Conservation (phyloP, 139 green algal genomes). For the Micromonas commoda region DNA sequence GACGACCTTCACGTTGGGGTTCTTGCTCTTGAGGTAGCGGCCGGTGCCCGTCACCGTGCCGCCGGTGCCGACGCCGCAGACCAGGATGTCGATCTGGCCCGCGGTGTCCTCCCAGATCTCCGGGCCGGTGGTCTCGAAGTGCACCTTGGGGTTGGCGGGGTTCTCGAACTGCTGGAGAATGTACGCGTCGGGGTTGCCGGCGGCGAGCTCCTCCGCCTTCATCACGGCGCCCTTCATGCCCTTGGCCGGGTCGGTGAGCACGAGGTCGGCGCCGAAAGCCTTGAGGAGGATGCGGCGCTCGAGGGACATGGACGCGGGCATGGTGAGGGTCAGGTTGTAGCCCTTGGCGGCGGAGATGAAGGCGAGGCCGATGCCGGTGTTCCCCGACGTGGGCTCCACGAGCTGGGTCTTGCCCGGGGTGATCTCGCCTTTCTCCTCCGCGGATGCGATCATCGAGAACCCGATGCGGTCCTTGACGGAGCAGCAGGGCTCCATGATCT, state of each 20-base stretch:
- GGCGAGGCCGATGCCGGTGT: slow-evolving; percentile 93
- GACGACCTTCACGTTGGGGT: slow-evolving; percentile 72
- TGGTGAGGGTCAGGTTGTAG: slow-evolving; percentile 96
- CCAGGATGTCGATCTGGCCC: slow-evolving; percentile 82
- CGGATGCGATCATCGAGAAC: slow-evolving; percentile 80
- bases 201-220: slow-evolving; percentile 86
- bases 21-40: slow-evolving; percentile 86
- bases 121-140: slow-evolving; percentile 87
- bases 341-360: slow-evolving; percentile 88
- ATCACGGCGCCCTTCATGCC: slow-evolving; percentile 85
- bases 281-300: slow-evolving; percentile 86
- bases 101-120: slow-evolving; percentile 86
- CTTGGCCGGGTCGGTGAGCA: slow-evolving; percentile 55
- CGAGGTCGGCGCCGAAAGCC: slow-evolving; percentile 60
- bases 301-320: slow-evolving; percentile 96
- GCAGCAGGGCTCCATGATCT: slow-evolving; percentile 83
- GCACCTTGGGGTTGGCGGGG: slow-evolving; percentile 76
- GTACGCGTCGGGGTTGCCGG: slow-evolving; percentile 62
- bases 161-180: slow-evolving; percentile 99
- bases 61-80: slow-evolving; percentile 88
- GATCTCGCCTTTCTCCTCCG: slow-evolving; percentile 83
- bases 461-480: slow-evolving; percentile 78
- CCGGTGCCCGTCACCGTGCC: slow-evolving; percentile 92
- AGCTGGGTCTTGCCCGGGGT: slow-evolving; percentile 85
- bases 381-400: slow-evolving; percentile 90